Evolutionary conservation across 2,329 filamentous ascomycete species (phyloP).

Genomic region (Aspergillus candidus): DNA sequence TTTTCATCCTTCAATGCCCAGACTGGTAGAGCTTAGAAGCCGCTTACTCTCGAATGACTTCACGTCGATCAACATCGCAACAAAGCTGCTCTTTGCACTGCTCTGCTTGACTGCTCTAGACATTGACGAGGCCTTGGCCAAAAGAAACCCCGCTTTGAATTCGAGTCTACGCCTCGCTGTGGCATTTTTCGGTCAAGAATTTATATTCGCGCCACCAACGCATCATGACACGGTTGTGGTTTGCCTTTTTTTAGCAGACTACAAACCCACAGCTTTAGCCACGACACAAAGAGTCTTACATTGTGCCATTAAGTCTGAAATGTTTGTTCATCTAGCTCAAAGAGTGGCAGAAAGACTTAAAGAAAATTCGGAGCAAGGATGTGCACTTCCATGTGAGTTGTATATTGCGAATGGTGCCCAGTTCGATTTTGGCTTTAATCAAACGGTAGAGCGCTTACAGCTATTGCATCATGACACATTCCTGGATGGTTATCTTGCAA

Average conservation of each 20-base stretch:
- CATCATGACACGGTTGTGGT: slow-evolving; percentile 11
- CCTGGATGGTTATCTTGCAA: slow-evolving; percentile 6
- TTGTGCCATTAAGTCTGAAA: slow-evolving; percentile 9
- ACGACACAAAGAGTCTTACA: slow-evolving; percentile 10
- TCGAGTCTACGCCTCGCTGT: slow-evolving; percentile 9
- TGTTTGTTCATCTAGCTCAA: slow-evolving; percentile 12
- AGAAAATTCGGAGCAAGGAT: slow-evolving; percentile 2
- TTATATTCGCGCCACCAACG: slow-evolving; percentile 13
- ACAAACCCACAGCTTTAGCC: slow-evolving; percentile 12
- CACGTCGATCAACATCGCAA: slow-evolving; percentile 5
- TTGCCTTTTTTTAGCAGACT: slow-evolving; percentile 11
- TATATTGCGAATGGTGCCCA: background rate
- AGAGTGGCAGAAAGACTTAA: slow-evolving; percentile 7
- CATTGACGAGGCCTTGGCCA: background rate
- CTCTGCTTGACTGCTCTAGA: slow-evolving; percentile 10
- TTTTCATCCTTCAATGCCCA: slow-evolving; percentile 10
- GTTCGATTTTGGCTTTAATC: slow-evolving; percentile 7
- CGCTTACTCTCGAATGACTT: slow-evolving; percentile 3
- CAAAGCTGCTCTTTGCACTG: slow-evolving; percentile 13
- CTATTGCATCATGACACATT: slow-evolving; percentile 4
- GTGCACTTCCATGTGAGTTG: background rate
- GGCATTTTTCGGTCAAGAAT: slow-evolving; percentile 13
- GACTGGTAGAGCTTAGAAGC: slow-evolving; percentile 7
- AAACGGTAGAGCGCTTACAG: slow-evolving; percentile 8
- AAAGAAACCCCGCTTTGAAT: background rate